Base-by-base conservation (phyloP, 805 yeast genomes). In the Metschnikowia bowlesiae region DNA sequence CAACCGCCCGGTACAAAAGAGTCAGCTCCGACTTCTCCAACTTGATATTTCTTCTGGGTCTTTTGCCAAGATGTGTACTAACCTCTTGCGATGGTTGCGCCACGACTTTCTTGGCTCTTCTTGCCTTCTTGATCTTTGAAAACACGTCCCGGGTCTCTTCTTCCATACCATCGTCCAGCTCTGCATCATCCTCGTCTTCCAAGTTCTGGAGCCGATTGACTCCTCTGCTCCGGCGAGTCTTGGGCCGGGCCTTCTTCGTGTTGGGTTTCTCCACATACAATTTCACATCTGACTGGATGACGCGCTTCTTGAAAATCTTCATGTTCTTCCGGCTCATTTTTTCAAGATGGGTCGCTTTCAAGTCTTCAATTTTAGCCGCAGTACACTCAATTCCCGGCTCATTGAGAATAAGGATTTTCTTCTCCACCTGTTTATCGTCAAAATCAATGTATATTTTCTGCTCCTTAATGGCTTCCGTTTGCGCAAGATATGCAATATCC, bases 1-100 rank as follows among this genome's bases (percentile, higher is more conserved):
- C 81, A 11, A 85, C 85, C 2, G 84, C 77, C 53, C 88, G 75
- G 56, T 82, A 79, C 37, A 89, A 69, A 2, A 74, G 69, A 22
- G 83, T 78, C 1, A 80, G 73, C 52, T 85, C 85, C 5, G 70
- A 56, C 42, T 72, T 70, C 31, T 70, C 73, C 51, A 74, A 65
- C 47, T 60, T 63, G 46, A 54, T 54, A 34, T 44, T 59, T 34
- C 61, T 44, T 29, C 62, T 47, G 8, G 61, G 48, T 26, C 59
- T 50, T 33, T 58, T 53, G 13, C 34, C 43, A 14, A 31, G 13
- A 13, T 48, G 38, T 16, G 34, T 22, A 7, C 29, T 35, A n/a
- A 9, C 26, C 11, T 39, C 55, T 35, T 40, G 55, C 39, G 33
- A 36, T 42, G 39, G 55, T 42, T 46, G 22, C 3, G 47, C 16